phyloP scores from a whole-genome alignment of 2,329 filamentous ascomycete genomes.

The Magnaporthiopsis rhizophila region DNA sequence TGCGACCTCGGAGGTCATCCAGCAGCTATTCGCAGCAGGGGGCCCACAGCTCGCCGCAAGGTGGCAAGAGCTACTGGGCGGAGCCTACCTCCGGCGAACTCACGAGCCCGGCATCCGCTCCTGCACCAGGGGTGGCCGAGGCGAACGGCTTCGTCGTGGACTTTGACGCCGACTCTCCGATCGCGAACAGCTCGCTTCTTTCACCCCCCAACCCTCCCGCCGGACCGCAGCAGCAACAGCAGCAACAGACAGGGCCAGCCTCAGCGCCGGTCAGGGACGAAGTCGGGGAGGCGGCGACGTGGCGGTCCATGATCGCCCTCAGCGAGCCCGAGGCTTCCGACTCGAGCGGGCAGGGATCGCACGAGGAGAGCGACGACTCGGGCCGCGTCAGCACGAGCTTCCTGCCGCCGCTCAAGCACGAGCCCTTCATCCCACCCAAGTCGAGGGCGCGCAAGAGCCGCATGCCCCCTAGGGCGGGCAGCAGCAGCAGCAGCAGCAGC shows the following conservation, averaged over 20 bases:
- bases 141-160: too few species aligned
- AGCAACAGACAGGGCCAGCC: neutral
- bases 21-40: constrained; percentile 6
- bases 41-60: neutral
- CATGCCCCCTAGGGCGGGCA: neutral
- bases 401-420: constrained; percentile 30
- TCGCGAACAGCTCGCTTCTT: too few species aligned
- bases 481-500: neutral
- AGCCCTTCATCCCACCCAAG: constrained; percentile 24
- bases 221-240: too few species aligned
- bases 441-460: constrained; percentile 10
- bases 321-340: constrained; percentile 4
- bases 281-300: neutral
- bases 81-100: too few species aligned
- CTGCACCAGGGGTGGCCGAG: too few species aligned
- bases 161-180: too few species aligned
- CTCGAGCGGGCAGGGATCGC: constrained; percentile 1
- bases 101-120: too few species aligned
- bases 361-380: constrained; percentile 5
- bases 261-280: neutral
- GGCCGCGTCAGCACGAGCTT: constrained; percentile 20
- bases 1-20: neutral
- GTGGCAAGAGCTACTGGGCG: too few species aligned
- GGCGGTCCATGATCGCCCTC: neutral
- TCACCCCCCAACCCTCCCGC: too few species aligned